Evolutionary conservation across 2,329 filamentous ascomycete species (phyloP).

Genomic region (Hymenotorrendiella dingleyae): DNA sequence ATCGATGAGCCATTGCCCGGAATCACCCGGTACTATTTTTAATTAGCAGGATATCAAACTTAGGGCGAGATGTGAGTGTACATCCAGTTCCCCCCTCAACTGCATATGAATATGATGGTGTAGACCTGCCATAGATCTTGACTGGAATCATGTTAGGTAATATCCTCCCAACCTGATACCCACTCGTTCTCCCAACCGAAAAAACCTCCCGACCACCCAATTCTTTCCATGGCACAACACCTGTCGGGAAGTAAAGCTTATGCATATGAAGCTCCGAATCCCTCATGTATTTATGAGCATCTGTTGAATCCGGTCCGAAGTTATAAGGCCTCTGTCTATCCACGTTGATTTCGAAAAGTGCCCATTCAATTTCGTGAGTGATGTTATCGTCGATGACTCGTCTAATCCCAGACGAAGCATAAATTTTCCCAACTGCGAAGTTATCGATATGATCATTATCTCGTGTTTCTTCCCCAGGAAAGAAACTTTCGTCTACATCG

Average conservation of each 20-base stretch:
- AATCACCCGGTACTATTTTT: constrained; percentile 89
- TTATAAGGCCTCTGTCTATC: constrained; percentile 41
- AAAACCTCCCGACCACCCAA: constrained; percentile 76
- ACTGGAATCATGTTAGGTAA: constrained; percentile 74
- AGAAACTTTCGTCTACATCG: constrained; percentile 79
- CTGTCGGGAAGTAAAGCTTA: no score
- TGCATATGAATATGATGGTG: constrained; percentile 68
- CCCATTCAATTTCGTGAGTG: constrained; percentile 93
- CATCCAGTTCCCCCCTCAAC: constrained; percentile 49
- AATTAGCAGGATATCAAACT: no score
- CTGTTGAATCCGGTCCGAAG: constrained; percentile 54
- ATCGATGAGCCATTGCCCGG: constrained; percentile 87
- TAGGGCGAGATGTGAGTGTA: no score
- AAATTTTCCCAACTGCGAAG: constrained; percentile 74
- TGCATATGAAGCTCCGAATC: no score
- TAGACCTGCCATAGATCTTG: constrained; percentile 77
- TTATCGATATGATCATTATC: constrained; percentile 77
- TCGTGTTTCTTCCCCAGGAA: constrained; percentile 61
- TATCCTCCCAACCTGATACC: constrained; percentile 73
- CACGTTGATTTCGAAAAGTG: constrained; percentile 73
- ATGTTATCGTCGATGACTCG: constrained; percentile 65
- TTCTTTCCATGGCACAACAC: constrained; percentile 51
- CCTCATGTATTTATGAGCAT: no score
- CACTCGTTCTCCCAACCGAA: constrained; percentile 82
- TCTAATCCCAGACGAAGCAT: constrained; percentile 84